Evolutionary conservation across 2,329 filamentous ascomycete genomes (phyloP), one percentile per base, ranked within the genome.

Genomic region (Penicillium sp.): DNA sequence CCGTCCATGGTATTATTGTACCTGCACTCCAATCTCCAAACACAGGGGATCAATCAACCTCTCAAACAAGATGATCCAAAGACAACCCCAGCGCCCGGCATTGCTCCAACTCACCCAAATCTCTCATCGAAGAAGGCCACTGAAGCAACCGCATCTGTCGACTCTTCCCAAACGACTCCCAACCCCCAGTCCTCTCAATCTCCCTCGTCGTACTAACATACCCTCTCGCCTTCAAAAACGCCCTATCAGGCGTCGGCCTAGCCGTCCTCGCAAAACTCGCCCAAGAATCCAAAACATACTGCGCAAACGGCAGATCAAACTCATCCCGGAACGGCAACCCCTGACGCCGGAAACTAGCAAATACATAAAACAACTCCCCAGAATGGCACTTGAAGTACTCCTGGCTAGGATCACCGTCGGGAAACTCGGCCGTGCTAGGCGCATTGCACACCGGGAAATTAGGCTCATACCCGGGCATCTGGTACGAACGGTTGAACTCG

Each of bases 321-420:
- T 56, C 46, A 49, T 61, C 60, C 11, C 60, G 43, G 5, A 60
- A 46, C 3, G 58, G 49, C 13, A 53, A 48, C 1, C 53, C 50
- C 46, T 53, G 37, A 0, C 58, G 50, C 12, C 49, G 33, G 25
- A 80, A 49, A 49, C 76, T 81, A 2, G 79, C 79, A 59, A 81
- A 81, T 0, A 80, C 67, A 65, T 76, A 80, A 52, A 73, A 74
- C 37, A 78, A 58, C 62, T 83, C 80, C 0, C 78, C 75, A 13
- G 78, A 81, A 58, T 83, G 80, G 52, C 81, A 78, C 25, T 76
- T 75, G 47, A 58, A 62, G 30, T 83, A 80, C 41, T 73, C 76
- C 22, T 74, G 65, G 37, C 74, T 69, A 0, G 78, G 77, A 53
- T 81, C 71, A 4, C 80, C 77, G 37, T 78, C 53, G 36, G 72